Percentiles rank a stretch among this genome's conserved stretches.
Evolutionary conservation across 805 yeast species (phyloP).

Genomic region (Hanseniaspora mollemarum): DNA sequence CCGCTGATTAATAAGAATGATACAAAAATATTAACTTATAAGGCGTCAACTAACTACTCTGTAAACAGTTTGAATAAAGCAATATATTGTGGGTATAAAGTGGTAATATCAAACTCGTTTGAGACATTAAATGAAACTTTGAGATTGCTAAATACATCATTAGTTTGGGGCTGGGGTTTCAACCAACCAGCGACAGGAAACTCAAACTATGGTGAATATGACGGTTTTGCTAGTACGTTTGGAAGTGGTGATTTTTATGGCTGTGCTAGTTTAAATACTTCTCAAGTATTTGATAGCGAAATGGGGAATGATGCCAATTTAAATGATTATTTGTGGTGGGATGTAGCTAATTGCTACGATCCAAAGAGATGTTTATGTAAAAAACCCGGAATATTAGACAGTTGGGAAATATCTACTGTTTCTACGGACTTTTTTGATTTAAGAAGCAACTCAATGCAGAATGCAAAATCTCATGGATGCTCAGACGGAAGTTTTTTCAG

Average conservation of each 20-base stretch:
- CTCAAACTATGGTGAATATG: conserved; percentile 20
- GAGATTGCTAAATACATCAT: conserved; percentile 27
- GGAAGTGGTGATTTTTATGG: conserved; percentile 9
- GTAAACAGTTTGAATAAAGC: conserved; percentile 28
- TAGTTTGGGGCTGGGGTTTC: conserved; percentile 66
- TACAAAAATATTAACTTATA: background rate
- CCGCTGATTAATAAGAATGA: background rate
- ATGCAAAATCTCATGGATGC: conserved; percentile 30
- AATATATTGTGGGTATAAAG: conserved; percentile 51
- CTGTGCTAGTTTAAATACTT: conserved; percentile 16
- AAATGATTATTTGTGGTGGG: conserved; percentile 41
- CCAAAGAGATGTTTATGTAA: conserved; percentile 45
- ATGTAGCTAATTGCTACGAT: conserved; percentile 54
- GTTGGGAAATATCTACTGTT: conserved; percentile 35
- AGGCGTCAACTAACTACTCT: background rate
- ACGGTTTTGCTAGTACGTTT: conserved; percentile 16
- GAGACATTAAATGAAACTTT: conserved; percentile 26
- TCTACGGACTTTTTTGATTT: conserved; percentile 36
- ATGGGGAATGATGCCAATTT: conserved; percentile 36
- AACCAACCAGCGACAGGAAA: conserved; percentile 37
- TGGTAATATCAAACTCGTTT: conserved; percentile 41
- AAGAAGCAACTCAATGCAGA: conserved; percentile 18
- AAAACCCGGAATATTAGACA: conserved; percentile 30
- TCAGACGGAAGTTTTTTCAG: conserved; percentile 32
- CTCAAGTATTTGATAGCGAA: conserved; percentile 25